These are phyloP conservation scores for Tetrapisispora iriomotensis DNA, from an alignment of 805 yeast genomes.

Conservation along the genomic window DNA sequence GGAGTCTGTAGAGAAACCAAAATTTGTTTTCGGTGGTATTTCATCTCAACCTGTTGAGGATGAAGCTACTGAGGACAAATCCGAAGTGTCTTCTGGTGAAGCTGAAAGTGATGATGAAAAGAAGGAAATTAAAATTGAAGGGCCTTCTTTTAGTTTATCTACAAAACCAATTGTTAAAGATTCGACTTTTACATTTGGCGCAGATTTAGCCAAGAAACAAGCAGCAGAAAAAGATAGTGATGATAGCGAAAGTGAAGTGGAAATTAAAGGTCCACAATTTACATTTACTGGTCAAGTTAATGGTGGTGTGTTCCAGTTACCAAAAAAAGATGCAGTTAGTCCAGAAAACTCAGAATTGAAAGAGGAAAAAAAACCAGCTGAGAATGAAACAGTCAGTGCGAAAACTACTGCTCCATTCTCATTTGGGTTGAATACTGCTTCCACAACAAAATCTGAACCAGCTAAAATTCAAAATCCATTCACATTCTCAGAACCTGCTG, in stretches of 20 bases:
- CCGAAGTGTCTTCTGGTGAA: not conserved
- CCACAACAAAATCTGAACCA: not conserved
- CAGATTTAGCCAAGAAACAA: slow-evolving; percentile 10
- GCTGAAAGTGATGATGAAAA: slow-evolving; percentile 29
- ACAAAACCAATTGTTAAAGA: slow-evolving; percentile 40
- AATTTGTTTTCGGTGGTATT: not conserved
- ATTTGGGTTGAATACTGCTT: not conserved
- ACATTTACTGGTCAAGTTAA: slow-evolving; percentile 29
- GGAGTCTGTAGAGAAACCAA: not conserved
- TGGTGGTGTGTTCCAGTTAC: slow-evolving; percentile 30
- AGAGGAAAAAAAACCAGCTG: not conserved
- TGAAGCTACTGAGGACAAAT: not conserved
- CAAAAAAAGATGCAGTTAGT: slow-evolving; percentile 5
- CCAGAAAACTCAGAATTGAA: slow-evolving; percentile 3
- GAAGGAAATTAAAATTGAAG: slow-evolving; percentile 58
- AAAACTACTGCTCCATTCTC: not conserved
- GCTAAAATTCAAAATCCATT: slow-evolving; percentile 1
- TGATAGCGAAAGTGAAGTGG: slow-evolving; percentile 26
- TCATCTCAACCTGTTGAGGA: not conserved
- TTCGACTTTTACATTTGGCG: slow-evolving; percentile 40
- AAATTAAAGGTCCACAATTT: slow-evolving; percentile 34
- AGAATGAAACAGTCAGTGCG: not conserved
- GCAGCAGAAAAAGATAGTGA: slow-evolving; percentile 19
- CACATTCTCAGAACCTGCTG: not conserved
- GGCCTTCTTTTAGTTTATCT: slow-evolving; percentile 52